phyloP scores from a whole-genome alignment of 176 grass and related monocot species.

The Neostapfia colusana region DNA sequence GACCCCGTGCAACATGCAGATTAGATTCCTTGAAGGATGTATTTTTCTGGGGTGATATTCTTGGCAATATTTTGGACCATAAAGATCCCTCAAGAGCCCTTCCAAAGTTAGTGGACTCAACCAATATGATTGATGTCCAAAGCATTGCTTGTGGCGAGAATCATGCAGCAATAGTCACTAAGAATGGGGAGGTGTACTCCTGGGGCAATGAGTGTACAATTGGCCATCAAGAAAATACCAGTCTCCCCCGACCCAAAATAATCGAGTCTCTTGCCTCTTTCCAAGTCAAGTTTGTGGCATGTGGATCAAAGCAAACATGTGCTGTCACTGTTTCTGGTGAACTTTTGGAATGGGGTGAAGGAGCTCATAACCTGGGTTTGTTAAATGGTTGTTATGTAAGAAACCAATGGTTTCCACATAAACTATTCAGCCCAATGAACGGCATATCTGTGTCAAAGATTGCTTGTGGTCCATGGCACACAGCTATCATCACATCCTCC shows the following conservation, averaged over 20 bases:
- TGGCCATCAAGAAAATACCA: constrained; percentile 58
- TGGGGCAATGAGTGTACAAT: constrained; percentile 72
- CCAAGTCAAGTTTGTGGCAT: constrained; percentile 69
- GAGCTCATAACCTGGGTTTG: constrained; percentile 36
- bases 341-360: constrained; percentile 83
- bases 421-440: constrained; percentile 58
- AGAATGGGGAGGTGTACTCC: constrained; percentile 87
- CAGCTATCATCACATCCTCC: constrained; percentile 69
- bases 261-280: constrained; percentile 62
- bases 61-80: constrained; percentile 52
- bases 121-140: constrained; percentile 70
- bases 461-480: constrained; percentile 93
- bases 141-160: constrained; percentile 75
- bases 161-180: constrained; percentile 76
- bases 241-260: constrained; percentile 51
- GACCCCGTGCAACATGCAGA: constrained; percentile 46
- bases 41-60: constrained; percentile 85
- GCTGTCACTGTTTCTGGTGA: constrained; percentile 73
- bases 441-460: constrained; percentile 69
- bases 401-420: constrained; percentile 75
- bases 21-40: constrained; percentile 83
- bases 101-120: constrained; percentile 73
- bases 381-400: constrained; percentile 43
- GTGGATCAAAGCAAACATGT: constrained; percentile 76
- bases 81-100: constrained; percentile 45